Evolutionary conservation across 352 stramenopile species (phyloP).

Genomic region (Phytophthora vignae): DNA sequence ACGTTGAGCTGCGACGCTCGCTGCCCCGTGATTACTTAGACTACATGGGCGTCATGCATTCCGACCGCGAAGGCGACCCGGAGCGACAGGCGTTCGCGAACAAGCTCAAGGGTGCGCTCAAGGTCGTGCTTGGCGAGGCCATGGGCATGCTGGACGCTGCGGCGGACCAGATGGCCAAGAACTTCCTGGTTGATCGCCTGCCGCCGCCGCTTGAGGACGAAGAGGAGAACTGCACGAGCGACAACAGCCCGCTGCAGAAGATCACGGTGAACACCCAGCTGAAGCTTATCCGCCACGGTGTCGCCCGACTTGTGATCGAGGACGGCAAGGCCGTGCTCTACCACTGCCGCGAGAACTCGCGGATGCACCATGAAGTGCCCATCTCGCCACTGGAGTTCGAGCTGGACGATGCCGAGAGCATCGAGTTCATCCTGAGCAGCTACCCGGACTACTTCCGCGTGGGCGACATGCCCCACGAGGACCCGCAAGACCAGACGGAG

Average conservation of each 20-base stretch:
- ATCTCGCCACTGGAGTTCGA: constrained; percentile 83
- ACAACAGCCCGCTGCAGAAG: constrained; percentile 81
- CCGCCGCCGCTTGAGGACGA: constrained; percentile 76
- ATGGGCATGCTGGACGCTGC: constrained; percentile 80
- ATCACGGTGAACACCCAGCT: constrained; percentile 84
- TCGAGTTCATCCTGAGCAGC: constrained; percentile 79
- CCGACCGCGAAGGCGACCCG: constrained; percentile 61
- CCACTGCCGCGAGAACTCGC: constrained; percentile 84
- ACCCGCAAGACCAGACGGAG: constrained; percentile 75
- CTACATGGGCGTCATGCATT: constrained; percentile 92
- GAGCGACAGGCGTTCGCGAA: constrained; percentile 58
- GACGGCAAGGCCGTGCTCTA: constrained; percentile 82
- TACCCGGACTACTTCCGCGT: constrained; percentile 84
- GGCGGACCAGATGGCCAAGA: constrained; percentile 85
- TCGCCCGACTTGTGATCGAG: constrained; percentile 79
- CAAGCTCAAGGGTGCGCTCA: constrained; percentile 65
- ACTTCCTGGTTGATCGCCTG: constrained; percentile 84
- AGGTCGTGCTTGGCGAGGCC: constrained; percentile 65
- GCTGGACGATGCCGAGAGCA: constrained; percentile 80
- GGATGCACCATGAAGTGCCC: constrained; percentile 74
- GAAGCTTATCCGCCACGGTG: constrained; percentile 71
- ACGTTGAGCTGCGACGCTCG: constrained; percentile 70
- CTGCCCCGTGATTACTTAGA: constrained; percentile 88
- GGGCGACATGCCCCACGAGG: constrained; percentile 78
- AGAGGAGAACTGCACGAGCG: constrained; percentile 82